phyloP scores from a whole-genome alignment of 805 yeast genomes.

The Ogataea pini region DNA sequence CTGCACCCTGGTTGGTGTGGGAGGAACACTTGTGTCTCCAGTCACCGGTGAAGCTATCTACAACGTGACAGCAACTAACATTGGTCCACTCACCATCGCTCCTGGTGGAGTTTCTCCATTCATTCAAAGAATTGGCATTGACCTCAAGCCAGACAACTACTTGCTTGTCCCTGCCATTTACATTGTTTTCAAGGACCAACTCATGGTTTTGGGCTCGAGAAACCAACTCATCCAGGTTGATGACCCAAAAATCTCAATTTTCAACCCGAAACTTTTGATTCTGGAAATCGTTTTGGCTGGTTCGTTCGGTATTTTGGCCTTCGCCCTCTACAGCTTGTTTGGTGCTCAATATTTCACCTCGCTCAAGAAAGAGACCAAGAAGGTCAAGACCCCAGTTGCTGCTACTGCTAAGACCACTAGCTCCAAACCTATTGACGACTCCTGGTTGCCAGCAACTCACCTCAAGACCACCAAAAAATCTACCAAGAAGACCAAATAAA shows the following conservation, averaged over 20 bases:
- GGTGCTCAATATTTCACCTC: conserved; percentile 51
- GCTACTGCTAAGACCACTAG: conserved; percentile 34
- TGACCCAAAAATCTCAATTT: conserved; percentile 67
- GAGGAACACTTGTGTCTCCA: conserved; percentile 64
- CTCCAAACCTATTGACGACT: conserved; percentile 38
- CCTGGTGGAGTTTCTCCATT: conserved; percentile 52
- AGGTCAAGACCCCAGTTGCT: conserved; percentile 30
- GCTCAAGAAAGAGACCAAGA: conserved; percentile 32
- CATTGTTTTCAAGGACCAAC: conserved; percentile 48
- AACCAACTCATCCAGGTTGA: conserved; percentile 57
- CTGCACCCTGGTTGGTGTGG: conserved; percentile 62
- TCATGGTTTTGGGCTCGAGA: conserved; percentile 57
- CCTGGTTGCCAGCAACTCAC: conserved; percentile 63
- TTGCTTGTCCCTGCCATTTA: conserved; percentile 60
- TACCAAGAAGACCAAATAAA: conserved; percentile 32
- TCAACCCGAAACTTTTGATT: conserved; percentile 70
- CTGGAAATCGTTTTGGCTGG: conserved; percentile 56
- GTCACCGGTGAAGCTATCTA: conserved; percentile 50
- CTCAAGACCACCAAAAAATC: conserved; percentile 34
- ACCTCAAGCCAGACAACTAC: conserved; percentile 57
- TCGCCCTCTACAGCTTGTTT: conserved; percentile 44
- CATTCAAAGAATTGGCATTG: conserved; percentile 60
- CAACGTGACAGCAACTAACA: conserved; percentile 63
- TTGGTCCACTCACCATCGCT: conserved; percentile 59
- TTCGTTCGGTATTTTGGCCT: conserved; percentile 51